phyloP scores from a whole-genome alignment of 2,329 filamentous ascomycete genomes.

The Davidsoniella virescens region DNA sequence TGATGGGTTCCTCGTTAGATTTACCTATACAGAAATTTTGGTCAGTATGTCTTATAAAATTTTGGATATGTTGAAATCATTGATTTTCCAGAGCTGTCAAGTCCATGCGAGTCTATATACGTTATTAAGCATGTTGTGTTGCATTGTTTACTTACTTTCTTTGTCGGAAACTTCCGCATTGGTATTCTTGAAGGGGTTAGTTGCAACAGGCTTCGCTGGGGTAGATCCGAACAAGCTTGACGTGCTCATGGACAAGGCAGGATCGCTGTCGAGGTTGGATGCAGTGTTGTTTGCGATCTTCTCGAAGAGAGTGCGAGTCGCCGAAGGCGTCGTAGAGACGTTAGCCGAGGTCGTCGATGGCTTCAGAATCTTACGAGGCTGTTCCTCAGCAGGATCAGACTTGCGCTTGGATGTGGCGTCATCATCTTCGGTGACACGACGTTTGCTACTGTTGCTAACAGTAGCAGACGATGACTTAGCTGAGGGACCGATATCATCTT shows the following conservation, averaged over 20 bases:
- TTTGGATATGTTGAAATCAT: too few species aligned
- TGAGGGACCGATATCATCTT: conserved; percentile 27
- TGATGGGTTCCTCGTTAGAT: conserved; percentile 20
- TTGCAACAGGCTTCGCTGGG: conserved; percentile 20
- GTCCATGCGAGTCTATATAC: too few species aligned
- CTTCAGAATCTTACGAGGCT: conserved; percentile 35
- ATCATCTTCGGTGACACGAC: conserved; percentile 28
- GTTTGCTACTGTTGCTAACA: conserved; percentile 28
- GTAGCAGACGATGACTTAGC: conserved; percentile 20
- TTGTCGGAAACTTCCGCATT: conserved; percentile 37
- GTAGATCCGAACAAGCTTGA: conserved; percentile 18
- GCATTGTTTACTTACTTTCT: conserved; percentile 26
- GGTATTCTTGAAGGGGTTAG: conserved; percentile 45
- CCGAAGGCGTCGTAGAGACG: conserved; percentile 26
- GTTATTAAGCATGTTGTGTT: too few species aligned
- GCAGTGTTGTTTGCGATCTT: conserved; percentile 27
- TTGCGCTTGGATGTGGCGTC: conserved; percentile 18
- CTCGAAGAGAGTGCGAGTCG: conserved; percentile 40
- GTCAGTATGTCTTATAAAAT: too few species aligned
- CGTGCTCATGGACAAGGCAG: conserved; percentile 18
- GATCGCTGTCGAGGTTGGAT: conserved; percentile 11
- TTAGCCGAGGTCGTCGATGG: conserved; percentile 31
- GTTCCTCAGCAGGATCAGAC: conserved; percentile 30
- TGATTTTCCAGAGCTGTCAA: too few species aligned
- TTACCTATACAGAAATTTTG: background rate